Base-by-base conservation (phyloP, 108 stramenopile genomes). In the Nannochloropsis gaditana region DNA sequence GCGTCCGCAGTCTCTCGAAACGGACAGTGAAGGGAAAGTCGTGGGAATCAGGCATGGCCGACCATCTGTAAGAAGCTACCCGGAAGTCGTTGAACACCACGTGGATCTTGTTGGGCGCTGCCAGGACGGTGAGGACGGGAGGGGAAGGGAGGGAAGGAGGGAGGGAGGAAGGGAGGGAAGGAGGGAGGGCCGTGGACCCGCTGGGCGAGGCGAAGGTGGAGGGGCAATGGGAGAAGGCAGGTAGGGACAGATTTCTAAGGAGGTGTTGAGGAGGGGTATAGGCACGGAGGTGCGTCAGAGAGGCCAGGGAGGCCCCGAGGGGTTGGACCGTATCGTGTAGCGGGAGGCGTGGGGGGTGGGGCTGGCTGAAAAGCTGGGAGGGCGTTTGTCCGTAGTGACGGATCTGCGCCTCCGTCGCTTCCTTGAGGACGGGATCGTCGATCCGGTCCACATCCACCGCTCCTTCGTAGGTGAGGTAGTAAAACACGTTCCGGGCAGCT, bases 301-400 rank as follows among this genome's bases (percentile, higher is more conserved):
- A 45, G 43, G 42, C 4, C n/a, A 44, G 79, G 79, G 10, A 44
- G 79, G 19, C 31, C 43, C n/a, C 59, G 45, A 83, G 41, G 8
- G 86, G 86, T 42, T 81, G 45, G n/a, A 88, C 87, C 81, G 83
- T 84, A 21, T 87, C 86, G 19, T 90, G 86, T 17, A 50, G 80
- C 45, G 90, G 89, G 19, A 90, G 81, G 45, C 92, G 89, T 11
- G 82, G 21, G 9, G 92, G 93, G 84, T 93, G 93, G 45, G 91
- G 87, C 44, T 84, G 44, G n/a, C 44, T 84, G 73, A 93, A 82
- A 10, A 99, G 86, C 86, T 98, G 99, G 90, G 92, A 89, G 17
- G 99, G 99, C 0, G 95, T 96, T 91, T 98, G 97, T 5, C 99
- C 99, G 90, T 97, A 99, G 88, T 98, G 95, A 80, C 93, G 92